Percentiles rank a stretch among this genome's conserved stretches.
Evolutionary conservation across 768 basidiomycete genomes (phyloP).

Genomic region (Auriscalpium orientale): DNA sequence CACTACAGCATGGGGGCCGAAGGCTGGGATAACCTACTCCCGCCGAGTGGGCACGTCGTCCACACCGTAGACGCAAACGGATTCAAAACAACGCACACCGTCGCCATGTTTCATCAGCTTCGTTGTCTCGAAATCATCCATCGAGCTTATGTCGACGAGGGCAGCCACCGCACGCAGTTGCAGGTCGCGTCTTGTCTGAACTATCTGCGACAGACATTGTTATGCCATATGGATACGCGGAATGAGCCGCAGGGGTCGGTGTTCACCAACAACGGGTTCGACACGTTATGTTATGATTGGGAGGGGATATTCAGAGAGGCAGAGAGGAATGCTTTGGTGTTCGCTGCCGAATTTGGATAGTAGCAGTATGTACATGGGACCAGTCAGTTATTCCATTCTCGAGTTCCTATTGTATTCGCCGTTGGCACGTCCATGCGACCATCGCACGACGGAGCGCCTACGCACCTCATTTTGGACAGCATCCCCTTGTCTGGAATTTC

Average conservation of each 20-base stretch:
- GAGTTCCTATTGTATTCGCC: no score
- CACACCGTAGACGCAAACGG: not conserved
- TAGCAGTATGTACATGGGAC: no score
- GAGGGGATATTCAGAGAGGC: conserved; percentile 20
- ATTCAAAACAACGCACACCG: conserved; percentile 23
- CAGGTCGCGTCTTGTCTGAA: conserved; percentile 27
- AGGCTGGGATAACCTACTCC: not conserved
- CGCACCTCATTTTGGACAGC: no score
- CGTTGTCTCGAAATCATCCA: conserved; percentile 32
- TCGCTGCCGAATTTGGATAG: no score
- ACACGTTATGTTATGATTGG: conserved; percentile 24
- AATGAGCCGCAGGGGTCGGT: conserved; percentile 18
- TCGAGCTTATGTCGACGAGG: conserved; percentile 14
- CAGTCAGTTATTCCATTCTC: no score
- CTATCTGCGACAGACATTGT: conserved; percentile 27
- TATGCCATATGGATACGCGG: conserved; percentile 23
- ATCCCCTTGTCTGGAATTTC: no score
- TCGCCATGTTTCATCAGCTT: conserved; percentile 34
- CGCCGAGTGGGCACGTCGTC: not conserved
- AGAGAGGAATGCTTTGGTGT: conserved; percentile 12
- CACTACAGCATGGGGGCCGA: not conserved
- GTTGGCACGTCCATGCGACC: no score
- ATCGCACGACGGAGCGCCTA: no score
- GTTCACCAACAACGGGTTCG: conserved; percentile 12
- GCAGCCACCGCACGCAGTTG: not conserved